Conservation (phyloP, 2,329 filamentous ascomycete genomes). For the Penicillium brasilianum region DNA sequence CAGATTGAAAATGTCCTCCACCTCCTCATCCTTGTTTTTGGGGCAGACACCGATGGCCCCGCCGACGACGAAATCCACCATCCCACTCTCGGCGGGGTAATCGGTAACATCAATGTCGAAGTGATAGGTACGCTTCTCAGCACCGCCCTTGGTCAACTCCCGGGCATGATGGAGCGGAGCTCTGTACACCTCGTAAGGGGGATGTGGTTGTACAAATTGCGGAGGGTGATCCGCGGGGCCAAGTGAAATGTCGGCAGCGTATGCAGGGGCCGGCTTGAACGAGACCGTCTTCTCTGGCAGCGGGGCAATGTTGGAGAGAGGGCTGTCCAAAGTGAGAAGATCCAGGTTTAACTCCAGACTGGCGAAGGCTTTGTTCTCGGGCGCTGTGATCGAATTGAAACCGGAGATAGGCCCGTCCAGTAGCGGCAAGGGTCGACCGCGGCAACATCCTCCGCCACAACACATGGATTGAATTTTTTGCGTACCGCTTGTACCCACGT, state of each 20-base stretch:
- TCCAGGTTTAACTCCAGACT: constrained; percentile 78
- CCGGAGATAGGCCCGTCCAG: constrained; percentile 47
- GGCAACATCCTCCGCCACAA: constrained; percentile 69
- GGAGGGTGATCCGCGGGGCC: constrained; percentile 70
- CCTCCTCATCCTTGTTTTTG: constrained; percentile 75
- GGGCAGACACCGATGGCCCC: constrained; percentile 93
- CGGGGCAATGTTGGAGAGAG: constrained; percentile 71
- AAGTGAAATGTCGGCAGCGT: constrained; percentile 38
- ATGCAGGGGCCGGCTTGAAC: constrained; percentile 55
- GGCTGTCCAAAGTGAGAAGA: constrained; percentile 70
- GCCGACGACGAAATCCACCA: constrained; percentile 92
- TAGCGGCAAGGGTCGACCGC: constrained; percentile 60
- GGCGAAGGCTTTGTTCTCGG: constrained; percentile 81
- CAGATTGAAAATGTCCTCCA: constrained; percentile 82
- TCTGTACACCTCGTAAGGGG: constrained; percentile 87
- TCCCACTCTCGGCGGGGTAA: constrained; percentile 80
- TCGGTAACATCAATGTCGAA: constrained; percentile 97
- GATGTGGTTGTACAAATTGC: constrained; percentile 89
- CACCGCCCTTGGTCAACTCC: constrained; percentile 83
- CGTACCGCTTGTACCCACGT: constrained; percentile 58
- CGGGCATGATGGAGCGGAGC: constrained; percentile 84
- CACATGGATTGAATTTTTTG: constrained; percentile 67
- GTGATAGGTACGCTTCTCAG: constrained; percentile 96
- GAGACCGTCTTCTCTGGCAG: constrained; percentile 77
- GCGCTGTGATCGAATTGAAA: constrained; percentile 53